These are phyloP conservation scores for Pseudogymnoascus sp. DNA, from an alignment of 2,329 filamentous ascomycete species.

Conservation along the genomic window DNA sequence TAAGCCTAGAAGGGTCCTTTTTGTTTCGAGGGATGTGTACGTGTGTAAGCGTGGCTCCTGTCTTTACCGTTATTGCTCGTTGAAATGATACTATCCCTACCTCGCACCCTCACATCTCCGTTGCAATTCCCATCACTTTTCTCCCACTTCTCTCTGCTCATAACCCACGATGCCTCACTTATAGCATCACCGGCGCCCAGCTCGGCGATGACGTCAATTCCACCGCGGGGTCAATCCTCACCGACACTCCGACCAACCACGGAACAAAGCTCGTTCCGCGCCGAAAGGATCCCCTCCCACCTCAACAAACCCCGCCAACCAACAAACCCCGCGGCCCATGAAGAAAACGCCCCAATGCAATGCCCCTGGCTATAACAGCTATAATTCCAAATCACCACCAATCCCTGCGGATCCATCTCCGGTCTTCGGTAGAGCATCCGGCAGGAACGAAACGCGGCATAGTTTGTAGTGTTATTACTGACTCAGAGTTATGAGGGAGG, in stretches of 20 bases:
- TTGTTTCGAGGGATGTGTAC: background rate
- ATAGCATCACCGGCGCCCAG: background rate
- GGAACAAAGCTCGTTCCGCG: background rate
- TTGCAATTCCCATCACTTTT: background rate
- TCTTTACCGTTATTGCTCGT: background rate
- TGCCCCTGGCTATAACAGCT: background rate
- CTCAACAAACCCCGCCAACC: constrained; percentile 1
- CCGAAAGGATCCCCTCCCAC: background rate
- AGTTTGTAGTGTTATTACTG: background rate
- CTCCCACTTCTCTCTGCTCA: background rate
- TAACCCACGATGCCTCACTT: background rate
- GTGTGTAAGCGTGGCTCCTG: background rate
- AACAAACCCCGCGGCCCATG: background rate
- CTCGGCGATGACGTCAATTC: background rate
- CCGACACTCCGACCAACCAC: background rate
- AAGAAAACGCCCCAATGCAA: background rate
- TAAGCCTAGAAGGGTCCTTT: background rate
- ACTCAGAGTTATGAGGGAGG: background rate
- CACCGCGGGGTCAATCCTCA: background rate
- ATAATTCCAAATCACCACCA: background rate
- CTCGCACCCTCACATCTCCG: background rate
- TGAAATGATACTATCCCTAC: background rate
- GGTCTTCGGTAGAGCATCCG: background rate
- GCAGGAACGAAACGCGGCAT: background rate
- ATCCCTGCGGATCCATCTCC: background rate